Evolutionary conservation across 257 asterid genomes (phyloP), one percentile per base, ranked within the genome.

Genomic region (Oldenlandia corymbosa): DNA sequence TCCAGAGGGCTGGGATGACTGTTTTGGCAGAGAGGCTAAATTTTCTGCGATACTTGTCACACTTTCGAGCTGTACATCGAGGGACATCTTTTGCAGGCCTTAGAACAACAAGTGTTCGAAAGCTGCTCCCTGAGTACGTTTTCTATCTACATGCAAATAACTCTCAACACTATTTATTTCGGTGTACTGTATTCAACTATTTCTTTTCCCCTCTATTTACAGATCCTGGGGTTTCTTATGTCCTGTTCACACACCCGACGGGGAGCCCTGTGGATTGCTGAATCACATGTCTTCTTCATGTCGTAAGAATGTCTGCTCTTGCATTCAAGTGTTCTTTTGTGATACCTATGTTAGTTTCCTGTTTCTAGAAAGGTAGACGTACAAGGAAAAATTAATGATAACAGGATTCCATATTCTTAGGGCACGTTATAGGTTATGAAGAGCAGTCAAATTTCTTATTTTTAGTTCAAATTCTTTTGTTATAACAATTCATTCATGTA

Each of bases 201-300:
- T 50, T 28, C 59, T 49, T 39, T 7, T 53, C 17, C 34, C 47
- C 27, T 58, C 8, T 71, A 1, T 56, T 20, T 63, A 46, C 92
- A 90, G 99, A 76, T 85, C 96, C 28, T 93, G 99, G 99, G 99
- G 99, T 57, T 93, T 93, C 72, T 68, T 93, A 14, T 93, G 99
- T 72, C 99, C 97, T 78, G 99, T 93, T 75, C 97, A 93, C 77
- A 93, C 99, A 69, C 97, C 99, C 43, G 96, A 89, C 78, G 99
- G 99, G 64, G 99, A 85, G 82, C 97, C 97, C 53, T 93, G 99
- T 71, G 99, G 99, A 65, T 78, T 93, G 75, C 83, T 93, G 73
- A 93, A 93, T 70, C 99, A 90, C 77, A 78, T 93, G 95, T 82
- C 97, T 76, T 73, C 86, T 21, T 58, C 97, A 71, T 93, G 99